Evolutionary conservation across 2,329 filamentous ascomycete species (phyloP), one percentile per base, ranked within the genome.

Genomic region (Pseudocercospora crystallina): DNA sequence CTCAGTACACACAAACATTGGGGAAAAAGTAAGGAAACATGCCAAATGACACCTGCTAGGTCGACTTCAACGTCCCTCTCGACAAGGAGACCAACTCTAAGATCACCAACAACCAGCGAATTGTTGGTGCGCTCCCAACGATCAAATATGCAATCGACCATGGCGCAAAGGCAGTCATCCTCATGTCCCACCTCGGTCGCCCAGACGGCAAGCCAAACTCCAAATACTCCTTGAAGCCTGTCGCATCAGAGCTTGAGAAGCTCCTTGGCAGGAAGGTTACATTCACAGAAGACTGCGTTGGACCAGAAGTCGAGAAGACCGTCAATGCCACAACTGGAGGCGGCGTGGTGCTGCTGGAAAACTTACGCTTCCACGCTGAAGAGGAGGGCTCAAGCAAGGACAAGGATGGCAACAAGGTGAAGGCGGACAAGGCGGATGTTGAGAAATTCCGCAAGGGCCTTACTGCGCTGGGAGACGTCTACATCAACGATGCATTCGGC

Each of bases 1-100:
- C 15, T 15, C 26, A 29, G 4, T 37, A 33, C 37, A 36, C 54
- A 44, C 53, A 51, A 54, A 58, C 66, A 65, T 12, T 35, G 13
- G 14, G 31, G 29, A 45, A 37, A 31, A 35, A 35, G 33, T 4
- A 14, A 35, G 12, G 43, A 17, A 45, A 35, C 11, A 7, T 14
- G 13, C 4, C n/a, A 8, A 11, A 37, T 15, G n/a, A 45, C 35
- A 13, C 29, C 7, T 14, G 30, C 36, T 67, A 96, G 91, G 92
- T 99, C 73, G 94, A 99, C 83, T 99, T 99, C 86, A 99, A 99
- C 77, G 95, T 99, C 51, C 94, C 94, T 60, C 90, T 99, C 69
- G 90, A 99, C 71, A 83, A 80, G 63, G 80, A 94, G 71, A 95
- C 90, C 79, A 69, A 69, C 64, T 59, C 58, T 47, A 91, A 95